Percentiles rank a stretch among this genome's conserved stretches.
Conservation (phyloP, 306 rosid genomes). For the Datisca glomerata region DNA sequence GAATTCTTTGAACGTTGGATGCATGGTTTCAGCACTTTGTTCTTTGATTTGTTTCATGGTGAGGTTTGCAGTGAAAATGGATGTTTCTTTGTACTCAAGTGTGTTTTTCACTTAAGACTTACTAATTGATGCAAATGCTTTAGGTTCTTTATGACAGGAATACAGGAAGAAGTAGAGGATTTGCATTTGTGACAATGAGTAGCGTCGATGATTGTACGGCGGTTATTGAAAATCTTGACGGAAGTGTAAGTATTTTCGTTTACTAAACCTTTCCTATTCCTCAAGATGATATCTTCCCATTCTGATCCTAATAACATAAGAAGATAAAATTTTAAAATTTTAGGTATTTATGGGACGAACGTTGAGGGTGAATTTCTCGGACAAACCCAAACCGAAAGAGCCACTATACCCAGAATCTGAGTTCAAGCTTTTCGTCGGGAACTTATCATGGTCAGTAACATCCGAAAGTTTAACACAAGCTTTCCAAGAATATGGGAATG, state of each 20-base stretch:
- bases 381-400: slow-evolving; percentile 72
- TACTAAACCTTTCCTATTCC: no score
- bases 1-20: no score
- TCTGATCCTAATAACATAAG: no score
- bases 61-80: no score
- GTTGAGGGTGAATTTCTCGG: slow-evolving; percentile 76
- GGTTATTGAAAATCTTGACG: slow-evolving; percentile 66
- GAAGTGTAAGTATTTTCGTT: slow-evolving; percentile 46
- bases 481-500: slow-evolving; percentile 70
- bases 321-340: slow-evolving; percentile 1
- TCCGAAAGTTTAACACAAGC: slow-evolving; percentile 61
- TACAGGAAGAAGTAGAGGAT: slow-evolving; percentile 86
- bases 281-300: no score
- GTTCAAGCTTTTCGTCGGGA: slow-evolving; percentile 73
- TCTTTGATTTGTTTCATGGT: no score
- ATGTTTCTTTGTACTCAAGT: no score
- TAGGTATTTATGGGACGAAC: slow-evolving; percentile 79
- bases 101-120: no score
- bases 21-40: no score
- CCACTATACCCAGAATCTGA: slow-evolving; percentile 87
- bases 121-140: slow-evolving; percentile 3
- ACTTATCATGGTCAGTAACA: slow-evolving; percentile 80
- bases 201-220: slow-evolving; percentile 56
- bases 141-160: slow-evolving; percentile 80
- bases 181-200: slow-evolving; percentile 95